These are phyloP conservation scores for Rhodotorula paludigena DNA, from an alignment of 768 basidiomycete species.

Conservation along the genomic window DNA sequence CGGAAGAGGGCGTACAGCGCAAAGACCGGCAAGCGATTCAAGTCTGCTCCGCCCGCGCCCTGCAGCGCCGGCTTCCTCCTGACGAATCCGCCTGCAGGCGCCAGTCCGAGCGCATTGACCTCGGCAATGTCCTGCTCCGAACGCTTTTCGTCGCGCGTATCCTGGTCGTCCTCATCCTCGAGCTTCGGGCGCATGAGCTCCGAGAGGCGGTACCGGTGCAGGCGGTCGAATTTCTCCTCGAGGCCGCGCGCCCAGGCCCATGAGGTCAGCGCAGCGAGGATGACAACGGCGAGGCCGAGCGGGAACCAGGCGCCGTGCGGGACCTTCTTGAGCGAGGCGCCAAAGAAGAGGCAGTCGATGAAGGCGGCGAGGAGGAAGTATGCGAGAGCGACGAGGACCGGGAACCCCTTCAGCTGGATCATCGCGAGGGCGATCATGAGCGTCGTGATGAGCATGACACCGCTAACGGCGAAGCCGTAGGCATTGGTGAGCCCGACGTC, in stretches of 20 bases:
- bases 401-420: slow-evolving; percentile 55
- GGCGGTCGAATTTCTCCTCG: slow-evolving; percentile 61
- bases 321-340: slow-evolving; percentile 53
- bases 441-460: slow-evolving; percentile 63
- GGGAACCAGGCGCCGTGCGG: slow-evolving; percentile 37
- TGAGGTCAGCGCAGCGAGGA: slow-evolving; percentile 3
- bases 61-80: not conserved
- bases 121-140: not conserved
- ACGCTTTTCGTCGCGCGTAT: not conserved
- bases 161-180: slow-evolving; percentile 2
- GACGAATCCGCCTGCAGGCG: not conserved
- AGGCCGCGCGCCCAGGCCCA: slow-evolving; percentile 48
- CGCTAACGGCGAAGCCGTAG: slow-evolving; percentile 61
- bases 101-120: not conserved
- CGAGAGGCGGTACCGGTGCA: slow-evolving; percentile 56
- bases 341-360: slow-evolving; percentile 67
- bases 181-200: slow-evolving; percentile 54
- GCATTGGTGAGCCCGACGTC: slow-evolving; percentile 45
- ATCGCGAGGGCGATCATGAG: slow-evolving; percentile 59
- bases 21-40: slow-evolving; percentile 31
- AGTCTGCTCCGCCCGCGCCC: not conserved
- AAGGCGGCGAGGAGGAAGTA: slow-evolving; percentile 58
- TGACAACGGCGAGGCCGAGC: slow-evolving; percentile 10
- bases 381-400: slow-evolving; percentile 50
- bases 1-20: slow-evolving; percentile 12